Conservation (phyloP, 768 basidiomycete genomes). For the Lactarius sanguifluus region DNA sequence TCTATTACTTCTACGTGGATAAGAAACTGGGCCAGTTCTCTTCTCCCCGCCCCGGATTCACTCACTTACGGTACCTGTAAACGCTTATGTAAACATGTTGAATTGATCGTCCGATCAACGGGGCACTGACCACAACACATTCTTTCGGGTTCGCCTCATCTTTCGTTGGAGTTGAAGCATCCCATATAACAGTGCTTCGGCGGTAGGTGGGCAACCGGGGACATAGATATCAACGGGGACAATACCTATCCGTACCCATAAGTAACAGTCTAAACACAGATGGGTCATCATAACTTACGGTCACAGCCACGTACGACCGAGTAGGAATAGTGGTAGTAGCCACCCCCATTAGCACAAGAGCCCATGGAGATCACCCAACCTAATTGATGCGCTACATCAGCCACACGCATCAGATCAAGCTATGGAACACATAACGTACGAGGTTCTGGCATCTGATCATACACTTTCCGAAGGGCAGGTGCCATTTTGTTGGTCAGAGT, state of each 20-base stretch:
- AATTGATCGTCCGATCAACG: constrained; percentile 3
- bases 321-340: constrained; percentile 98
- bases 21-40: not conserved
- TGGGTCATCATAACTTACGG: constrained; percentile 50
- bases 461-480: constrained; percentile 93
- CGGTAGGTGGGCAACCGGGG: constrained; percentile 91
- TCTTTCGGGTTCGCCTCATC: constrained; percentile 86
- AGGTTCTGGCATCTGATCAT: constrained; percentile 99
- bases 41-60: not conserved
- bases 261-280: constrained; percentile 19
- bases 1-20: not conserved
- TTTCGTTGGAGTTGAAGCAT: constrained; percentile 97
- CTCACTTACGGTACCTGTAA: constrained; percentile 52
- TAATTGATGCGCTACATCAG: constrained; percentile 30
- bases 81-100: not conserved
- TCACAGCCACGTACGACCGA: constrained; percentile 98
- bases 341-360: constrained; percentile 97
- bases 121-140: constrained; percentile 76
- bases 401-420: not conserved
- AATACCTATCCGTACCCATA: constrained; percentile 56
- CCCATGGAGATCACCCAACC: constrained; percentile 99
- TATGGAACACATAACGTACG: constrained; percentile 46
- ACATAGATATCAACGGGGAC: constrained; percentile 99
- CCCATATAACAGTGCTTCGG: constrained; percentile 95
- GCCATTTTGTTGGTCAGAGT: constrained; percentile 99